Percentiles rank a stretch among this genome's conserved stretches.
phyloP scores from a whole-genome alignment of 768 basidiomycete species.

The Lactarius trivialis region DNA sequence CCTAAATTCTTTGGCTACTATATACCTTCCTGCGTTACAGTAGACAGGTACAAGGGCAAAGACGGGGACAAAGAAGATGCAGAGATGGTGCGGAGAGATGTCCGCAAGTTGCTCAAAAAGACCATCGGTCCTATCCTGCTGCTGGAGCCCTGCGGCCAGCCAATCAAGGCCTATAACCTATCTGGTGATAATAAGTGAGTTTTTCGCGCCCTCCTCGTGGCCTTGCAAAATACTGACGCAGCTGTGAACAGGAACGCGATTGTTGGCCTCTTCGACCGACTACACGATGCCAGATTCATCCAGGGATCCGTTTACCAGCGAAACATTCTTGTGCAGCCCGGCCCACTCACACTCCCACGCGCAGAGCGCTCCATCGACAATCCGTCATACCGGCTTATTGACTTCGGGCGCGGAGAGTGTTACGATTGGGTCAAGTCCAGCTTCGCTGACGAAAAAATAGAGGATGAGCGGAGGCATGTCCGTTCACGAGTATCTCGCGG shows the following conservation, averaged over 20 bases:
- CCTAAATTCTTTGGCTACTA: slow-evolving; percentile 67
- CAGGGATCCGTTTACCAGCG: slow-evolving; percentile 39
- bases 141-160: slow-evolving; percentile 42
- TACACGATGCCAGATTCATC: slow-evolving; percentile 35
- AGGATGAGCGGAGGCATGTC: no score
- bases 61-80: no score
- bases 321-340: slow-evolving; percentile 41
- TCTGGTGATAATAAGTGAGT: slow-evolving; percentile 11
- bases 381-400: slow-evolving; percentile 44
- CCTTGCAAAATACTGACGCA: neutral
- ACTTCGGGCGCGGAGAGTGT: slow-evolving; percentile 37
- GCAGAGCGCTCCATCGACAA: slow-evolving; percentile 25
- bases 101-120: neutral
- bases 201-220: no score
- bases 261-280: slow-evolving; percentile 34
- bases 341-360: slow-evolving; percentile 34
- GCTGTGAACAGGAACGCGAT: slow-evolving; percentile 22
- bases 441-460: neutral
- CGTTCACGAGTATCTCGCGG: no score
- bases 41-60: neutral
- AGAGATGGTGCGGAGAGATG: no score
- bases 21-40: slow-evolving; percentile 26
- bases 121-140: slow-evolving; percentile 41
- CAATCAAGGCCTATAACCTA: slow-evolving; percentile 29
- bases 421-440: neutral